These are phyloP conservation scores for Myochromella boudieri DNA, from an alignment of 768 basidiomycete species.

Conservation along the genomic window DNA sequence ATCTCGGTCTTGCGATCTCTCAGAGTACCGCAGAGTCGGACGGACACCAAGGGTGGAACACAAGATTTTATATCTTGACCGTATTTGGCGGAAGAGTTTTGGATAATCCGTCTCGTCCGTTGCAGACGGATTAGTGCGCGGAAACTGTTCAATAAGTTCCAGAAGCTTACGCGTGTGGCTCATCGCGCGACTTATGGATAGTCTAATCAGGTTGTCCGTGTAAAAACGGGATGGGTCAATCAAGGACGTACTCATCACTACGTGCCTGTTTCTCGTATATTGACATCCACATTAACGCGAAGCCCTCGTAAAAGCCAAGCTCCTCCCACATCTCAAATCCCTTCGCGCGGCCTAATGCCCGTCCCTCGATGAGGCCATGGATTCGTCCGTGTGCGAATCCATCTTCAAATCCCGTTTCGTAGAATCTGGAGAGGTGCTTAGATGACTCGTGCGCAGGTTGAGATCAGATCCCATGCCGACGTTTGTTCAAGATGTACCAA, in stretches of 20 bases:
- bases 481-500: constrained; percentile 65
- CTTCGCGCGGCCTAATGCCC: constrained; percentile 85
- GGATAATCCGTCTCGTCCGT: constrained; percentile 62
- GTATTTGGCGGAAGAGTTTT: constrained; percentile 78
- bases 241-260: constrained; percentile 47
- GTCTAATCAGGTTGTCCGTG: neutral
- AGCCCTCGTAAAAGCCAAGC: constrained; percentile 90
- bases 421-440: constrained; percentile 57
- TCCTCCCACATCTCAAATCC: constrained; percentile 98
- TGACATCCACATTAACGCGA: constrained; percentile 68
- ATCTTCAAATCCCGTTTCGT: constrained; percentile 70
- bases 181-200: constrained; percentile 45
- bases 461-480: constrained; percentile 31
- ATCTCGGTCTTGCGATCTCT: constrained; percentile 21
- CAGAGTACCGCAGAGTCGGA: constrained; percentile 38
- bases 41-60: constrained; percentile 79
- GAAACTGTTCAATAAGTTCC: constrained; percentile 72
- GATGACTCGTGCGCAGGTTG: neutral
- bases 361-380: constrained; percentile 89
- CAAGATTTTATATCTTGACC: constrained; percentile 83
- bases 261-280: constrained; percentile 42
- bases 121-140: constrained; percentile 68
- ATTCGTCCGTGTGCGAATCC: constrained; percentile 85
- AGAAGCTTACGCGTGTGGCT: constrained; percentile 72
- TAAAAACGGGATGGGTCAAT: neutral